Evolutionary conservation across 2,329 filamentous ascomycete genomes (phyloP).

Genomic region (Alternaria angustiovoidea): DNA sequence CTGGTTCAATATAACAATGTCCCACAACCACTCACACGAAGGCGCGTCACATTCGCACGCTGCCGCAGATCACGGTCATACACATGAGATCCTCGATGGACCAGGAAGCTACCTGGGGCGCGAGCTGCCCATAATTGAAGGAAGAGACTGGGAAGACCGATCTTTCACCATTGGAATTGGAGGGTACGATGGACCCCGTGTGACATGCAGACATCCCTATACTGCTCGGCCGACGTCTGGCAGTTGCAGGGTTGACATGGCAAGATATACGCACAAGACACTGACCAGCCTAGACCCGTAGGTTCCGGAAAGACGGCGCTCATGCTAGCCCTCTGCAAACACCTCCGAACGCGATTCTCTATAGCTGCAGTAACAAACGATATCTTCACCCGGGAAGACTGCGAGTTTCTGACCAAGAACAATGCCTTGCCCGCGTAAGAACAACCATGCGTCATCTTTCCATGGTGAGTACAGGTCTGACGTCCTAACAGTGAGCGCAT

Average conservation of each 20-base stretch:
- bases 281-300: conserved; percentile 71
- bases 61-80: conserved; percentile 84
- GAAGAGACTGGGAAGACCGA: conserved; percentile 84
- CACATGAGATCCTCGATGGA: conserved; percentile 92
- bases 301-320: conserved; percentile 97
- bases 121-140: conserved; percentile 93
- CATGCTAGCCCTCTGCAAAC: conserved; percentile 91
- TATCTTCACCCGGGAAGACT: conserved; percentile 97
- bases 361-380: conserved; percentile 98
- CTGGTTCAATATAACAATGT: conserved; percentile 26
- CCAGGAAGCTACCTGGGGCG: conserved; percentile 88
- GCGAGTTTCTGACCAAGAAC: conserved; percentile 92
- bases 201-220: not conserved
- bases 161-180: conserved; percentile 98
- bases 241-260: not conserved
- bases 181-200: conserved; percentile 68
- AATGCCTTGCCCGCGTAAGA: conserved; percentile 75
- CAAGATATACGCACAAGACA: conserved; percentile 7
- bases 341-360: conserved; percentile 80
- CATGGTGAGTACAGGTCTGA: not conserved
- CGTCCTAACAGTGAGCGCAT: conserved; percentile 67
- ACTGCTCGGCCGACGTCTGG: not conserved
- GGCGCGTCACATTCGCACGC: conserved; percentile 55
- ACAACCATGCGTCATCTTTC: not conserved
- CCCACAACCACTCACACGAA: conserved; percentile 47